Evolutionary conservation across 257 asterid genomes (phyloP), one percentile per base, ranked within the genome.

Genomic region (Petunia axillaris): DNA sequence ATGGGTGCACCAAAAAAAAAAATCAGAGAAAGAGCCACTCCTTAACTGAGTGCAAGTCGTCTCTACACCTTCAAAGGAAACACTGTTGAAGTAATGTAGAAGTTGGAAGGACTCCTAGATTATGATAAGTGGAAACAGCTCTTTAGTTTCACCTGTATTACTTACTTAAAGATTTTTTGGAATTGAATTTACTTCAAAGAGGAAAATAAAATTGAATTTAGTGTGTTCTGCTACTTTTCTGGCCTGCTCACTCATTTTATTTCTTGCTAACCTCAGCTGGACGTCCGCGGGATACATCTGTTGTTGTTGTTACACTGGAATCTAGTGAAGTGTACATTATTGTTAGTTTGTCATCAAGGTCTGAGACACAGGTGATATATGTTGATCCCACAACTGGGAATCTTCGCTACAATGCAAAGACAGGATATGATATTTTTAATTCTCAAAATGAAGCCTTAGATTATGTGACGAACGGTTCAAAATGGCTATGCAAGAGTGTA

Each of bases 321-420:
- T 90, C 97, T 70, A 85, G 91, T 85, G 99, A 95, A 91, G 98
- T 93, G 67, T 95, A 93, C 85, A 89, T 93, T 83, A 63, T 93
- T 59, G 89, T 83, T 81, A 92, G 99, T 88, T 87, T 95, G 89
- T 91, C 90, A 79, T 87, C 96, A 44, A 87, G 92, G 89, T 85
- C 85, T 44, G 98, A 95, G 80, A 93, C 97, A 57, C 99, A 95
- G 89, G 97, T 91, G 87, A 91, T 95, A 87, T 94, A 95, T 86
- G 89, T 95, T 85, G 99, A 95, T 86, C 99, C 99, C 44, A 91
- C 99, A 6, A 90, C 98, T 84, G 99, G 99, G 79, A 90, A 90
- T 81, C 94, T 93, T 84, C 82, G 90, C 70, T 85, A 90, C 76
- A 83, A 85, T 60, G 96, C 86, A 75, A 92, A 87, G 84, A 89